Conservation (phyloP, 1,139 yeast genomes). For the Yamadazyma epiphylla region DNA sequence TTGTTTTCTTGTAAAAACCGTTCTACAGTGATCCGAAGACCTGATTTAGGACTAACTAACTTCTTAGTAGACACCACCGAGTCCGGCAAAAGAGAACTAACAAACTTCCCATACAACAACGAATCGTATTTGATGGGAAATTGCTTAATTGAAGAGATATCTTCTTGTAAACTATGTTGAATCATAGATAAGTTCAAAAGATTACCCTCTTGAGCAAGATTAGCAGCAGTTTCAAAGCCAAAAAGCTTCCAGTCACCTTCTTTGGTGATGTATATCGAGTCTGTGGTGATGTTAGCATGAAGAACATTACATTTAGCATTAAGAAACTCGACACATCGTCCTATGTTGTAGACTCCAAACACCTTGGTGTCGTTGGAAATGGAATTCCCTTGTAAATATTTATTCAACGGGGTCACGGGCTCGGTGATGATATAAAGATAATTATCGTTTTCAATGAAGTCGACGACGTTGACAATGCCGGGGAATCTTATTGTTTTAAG, state of each 20-base stretch:
- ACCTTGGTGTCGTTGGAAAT: slow-evolving; percentile 35
- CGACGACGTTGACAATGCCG: slow-evolving; percentile 66
- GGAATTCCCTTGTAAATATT: slow-evolving; percentile 20
- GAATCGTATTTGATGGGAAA: slow-evolving; percentile 56
- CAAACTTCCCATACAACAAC: slow-evolving; percentile 56
- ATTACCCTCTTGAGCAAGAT: slow-evolving; percentile 8
- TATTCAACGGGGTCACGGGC: slow-evolving; percentile 58
- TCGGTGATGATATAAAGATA: slow-evolving; percentile 75
- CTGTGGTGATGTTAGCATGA: slow-evolving; percentile 58
- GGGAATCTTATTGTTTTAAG: slow-evolving; percentile 73
- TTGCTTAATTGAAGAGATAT: slow-evolving; percentile 28
- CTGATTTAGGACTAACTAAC: slow-evolving; percentile 20
- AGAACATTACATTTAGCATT: slow-evolving; percentile 61
- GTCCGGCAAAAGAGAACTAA: slow-evolving; percentile 14
- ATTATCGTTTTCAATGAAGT: slow-evolving; percentile 63
- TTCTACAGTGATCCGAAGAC: slow-evolving; percentile 46
- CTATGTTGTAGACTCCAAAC: slow-evolving; percentile 59
- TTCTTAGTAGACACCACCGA: slow-evolving; percentile 10
- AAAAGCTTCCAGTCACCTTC: slow-evolving; percentile 84
- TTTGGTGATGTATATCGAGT: slow-evolving; percentile 57
- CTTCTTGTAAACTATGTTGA: background rate
- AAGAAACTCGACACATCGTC: slow-evolving; percentile 56
- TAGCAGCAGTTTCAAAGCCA: slow-evolving; percentile 74
- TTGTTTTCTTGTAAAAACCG: slow-evolving; percentile 47
- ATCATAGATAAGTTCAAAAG: background rate